Evolutionary conservation across 163 green algal genomes (phyloP), one percentile per base, ranked within the genome.

Genomic region (Scenedesmus sp.): DNA sequence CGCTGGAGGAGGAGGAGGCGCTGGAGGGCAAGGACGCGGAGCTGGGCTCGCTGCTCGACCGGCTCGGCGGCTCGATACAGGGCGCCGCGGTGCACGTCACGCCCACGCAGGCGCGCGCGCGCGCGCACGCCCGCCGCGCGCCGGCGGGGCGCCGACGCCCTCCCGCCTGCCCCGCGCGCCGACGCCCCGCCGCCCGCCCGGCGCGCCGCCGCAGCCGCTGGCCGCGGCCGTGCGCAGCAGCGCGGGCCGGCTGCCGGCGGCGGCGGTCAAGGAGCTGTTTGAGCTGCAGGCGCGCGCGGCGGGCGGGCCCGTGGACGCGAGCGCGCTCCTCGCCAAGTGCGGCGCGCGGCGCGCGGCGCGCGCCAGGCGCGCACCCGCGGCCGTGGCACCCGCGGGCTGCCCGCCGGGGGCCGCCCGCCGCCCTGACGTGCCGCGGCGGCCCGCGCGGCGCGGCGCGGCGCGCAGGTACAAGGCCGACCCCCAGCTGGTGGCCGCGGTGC

Each of bases 1-100:
- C 63, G 1, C 13, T 83, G 2, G 64, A 77, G 26, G 64, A 83
- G 31, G 75, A 83, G 24, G 75, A 83, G 54, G 51, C 45, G 56
- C 28, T 60, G 17, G 75, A 83, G 50, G 62, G 26, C 3, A 63
- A 26, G 50, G 65, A 83, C 13, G 36, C 65, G n/a, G 15, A 36
- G 6, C 39, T 83, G 14, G 64, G 64, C 18, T 45, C 9, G 1
- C 20, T 83, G 56, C 51, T 83, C 26, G 64, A 71, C 20, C 50
- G 62, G 39, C 44, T 83, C 1, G 65, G 75, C 10, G 75, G 75
- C 2, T 17, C 64, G 4, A 64, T 83, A 5, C 63, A 73, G 18
- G 63, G 63, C 42, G 48, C 31, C 9, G 18, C 31, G 29, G n/a
- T 81, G 24, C 34, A 60, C 48, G 54, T 81, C 48, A 51, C n/a